A percentile compares a stretch with the other conserved stretches of the same genome.
Evolutionary conservation across 768 basidiomycete species (phyloP).

Genomic region (Calocybe gangraenosa): DNA sequence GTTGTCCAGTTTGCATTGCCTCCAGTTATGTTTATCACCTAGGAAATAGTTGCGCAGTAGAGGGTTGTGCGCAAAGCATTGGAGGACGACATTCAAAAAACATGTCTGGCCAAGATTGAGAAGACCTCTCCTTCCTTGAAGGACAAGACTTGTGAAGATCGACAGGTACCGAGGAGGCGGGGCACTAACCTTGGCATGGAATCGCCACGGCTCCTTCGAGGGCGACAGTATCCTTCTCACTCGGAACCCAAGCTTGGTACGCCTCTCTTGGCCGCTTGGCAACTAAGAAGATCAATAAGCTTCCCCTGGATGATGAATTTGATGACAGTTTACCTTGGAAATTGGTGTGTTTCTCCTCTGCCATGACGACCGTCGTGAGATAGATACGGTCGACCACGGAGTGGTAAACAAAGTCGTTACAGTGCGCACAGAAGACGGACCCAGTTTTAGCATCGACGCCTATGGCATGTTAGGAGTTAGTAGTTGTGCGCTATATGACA

Average conservation of each 20-base stretch:
- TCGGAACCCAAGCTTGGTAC: slow-evolving; percentile 37
- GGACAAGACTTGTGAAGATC: not conserved
- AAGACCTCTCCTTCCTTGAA: slow-evolving; percentile 72
- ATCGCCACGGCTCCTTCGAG: slow-evolving; percentile 49
- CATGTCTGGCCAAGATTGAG: slow-evolving; percentile 92
- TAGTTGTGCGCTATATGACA: not conserved
- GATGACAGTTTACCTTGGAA: slow-evolving; percentile 45
- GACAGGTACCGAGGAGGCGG: not conserved
- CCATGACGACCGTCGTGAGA: slow-evolving; percentile 37
- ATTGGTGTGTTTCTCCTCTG: slow-evolving; percentile 59
- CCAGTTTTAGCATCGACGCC: slow-evolving; percentile 75
- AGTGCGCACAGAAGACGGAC: slow-evolving; percentile 67
- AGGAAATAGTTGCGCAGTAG: slow-evolving; percentile 86
- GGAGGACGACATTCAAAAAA: slow-evolving; percentile 89
- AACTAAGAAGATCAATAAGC: slow-evolving; percentile 14
- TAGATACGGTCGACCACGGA: slow-evolving; percentile 43
- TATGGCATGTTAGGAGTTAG: slow-evolving; percentile 25
- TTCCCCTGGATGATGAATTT: not conserved
- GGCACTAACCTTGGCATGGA: slow-evolving; percentile 67
- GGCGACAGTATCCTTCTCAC: slow-evolving; percentile 31
- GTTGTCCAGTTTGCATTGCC: slow-evolving; percentile 60
- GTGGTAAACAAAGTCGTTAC: slow-evolving; percentile 74
- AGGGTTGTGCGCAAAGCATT: slow-evolving; percentile 87
- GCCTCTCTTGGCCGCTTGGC: slow-evolving; percentile 31
- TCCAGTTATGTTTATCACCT: slow-evolving; percentile 81